Evolutionary conservation across 2,329 filamentous ascomycete species (phyloP).

Genomic region (Dryadomyces sulphureus): DNA sequence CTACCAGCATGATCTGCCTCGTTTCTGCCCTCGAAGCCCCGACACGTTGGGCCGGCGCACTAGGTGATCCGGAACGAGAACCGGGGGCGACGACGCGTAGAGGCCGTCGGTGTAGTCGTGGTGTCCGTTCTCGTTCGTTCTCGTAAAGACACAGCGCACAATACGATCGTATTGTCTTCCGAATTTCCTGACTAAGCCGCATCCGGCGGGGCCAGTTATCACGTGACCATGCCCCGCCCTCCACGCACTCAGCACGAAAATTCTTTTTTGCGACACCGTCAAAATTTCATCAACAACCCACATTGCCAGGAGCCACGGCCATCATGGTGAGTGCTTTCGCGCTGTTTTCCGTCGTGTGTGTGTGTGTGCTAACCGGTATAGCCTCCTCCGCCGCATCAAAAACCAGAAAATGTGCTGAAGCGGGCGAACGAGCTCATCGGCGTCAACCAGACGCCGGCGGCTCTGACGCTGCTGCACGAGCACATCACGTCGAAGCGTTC

Average conservation of each 20-base stretch:
- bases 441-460: slow-evolving; percentile 83
- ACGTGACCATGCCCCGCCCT: slow-evolving; percentile 4
- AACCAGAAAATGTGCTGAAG: slow-evolving; percentile 98
- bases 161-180: no score
- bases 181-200: no score
- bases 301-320: slow-evolving; percentile 18
- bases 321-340: slow-evolving; percentile 25
- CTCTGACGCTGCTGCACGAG: slow-evolving; percentile 90
- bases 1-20: no score
- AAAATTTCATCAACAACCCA: slow-evolving; percentile 1
- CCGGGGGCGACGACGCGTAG: no score
- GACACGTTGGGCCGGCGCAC: no score
- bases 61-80: no score
- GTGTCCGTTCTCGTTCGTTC: no score
- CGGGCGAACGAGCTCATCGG: slow-evolving; percentile 97
- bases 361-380: slow-evolving; percentile 4
- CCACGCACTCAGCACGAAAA: slow-evolving; percentile 2
- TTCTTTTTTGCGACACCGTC: slow-evolving; percentile 2
- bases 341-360: neutral
- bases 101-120: no score
- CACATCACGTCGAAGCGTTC: slow-evolving; percentile 98
- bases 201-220: no score
- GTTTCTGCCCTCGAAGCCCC: no score
- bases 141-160: no score
- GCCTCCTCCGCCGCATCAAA: slow-evolving; percentile 94